Base-by-base conservation (phyloP, 2,329 filamentous ascomycete species). In the Colletotrichum paranaense region DNA sequence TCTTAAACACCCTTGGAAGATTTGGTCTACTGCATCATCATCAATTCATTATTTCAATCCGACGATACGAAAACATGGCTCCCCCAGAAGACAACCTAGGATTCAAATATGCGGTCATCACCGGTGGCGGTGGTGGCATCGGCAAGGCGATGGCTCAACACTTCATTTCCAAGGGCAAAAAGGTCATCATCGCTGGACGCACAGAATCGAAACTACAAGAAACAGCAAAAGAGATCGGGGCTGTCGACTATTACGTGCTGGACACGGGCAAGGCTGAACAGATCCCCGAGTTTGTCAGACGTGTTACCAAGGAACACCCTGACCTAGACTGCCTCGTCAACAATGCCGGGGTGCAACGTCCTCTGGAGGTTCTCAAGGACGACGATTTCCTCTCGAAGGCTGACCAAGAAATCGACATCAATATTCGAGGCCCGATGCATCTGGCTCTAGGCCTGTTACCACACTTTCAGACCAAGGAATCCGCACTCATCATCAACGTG, bases 381-480 rank as follows among this genome's bases (percentile, higher is more conserved):
- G 76, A 79, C 0, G 82, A 86, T 32, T 87, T 89, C 55, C 81
- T 90, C 0, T 28, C 77, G 14, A 87, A 87, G 68, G 88, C 88
- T 0, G 88, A 91, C 73, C 81, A 89, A 49, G 89, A 91, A 74
- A 87, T 91, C 64, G 81, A 89, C 76, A 90, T 89, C 79, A 90
- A 91, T 74, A 86, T 91, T 74, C 82, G 86, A 0, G 88, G 89
- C 0, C 88, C 89, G 0, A 87, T 91, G 87, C 89, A 91, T 75
- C 82, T 91, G 2, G 80, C 85, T 0, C 75, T 90, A 0, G 76
- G 79, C 2, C 79, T 91, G 0, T 79, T 91, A 1, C 81, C 83
- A 2, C 88, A 91, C 67, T 82, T 91, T 67, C 85, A 84, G 62
- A 76, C 76, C 8, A 83, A 84, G 66, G 79, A 81, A 24, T 75